These are phyloP conservation scores for Gynochthodes officinalis DNA, from an alignment of 257 asterid species.

Conservation along the genomic window DNA sequence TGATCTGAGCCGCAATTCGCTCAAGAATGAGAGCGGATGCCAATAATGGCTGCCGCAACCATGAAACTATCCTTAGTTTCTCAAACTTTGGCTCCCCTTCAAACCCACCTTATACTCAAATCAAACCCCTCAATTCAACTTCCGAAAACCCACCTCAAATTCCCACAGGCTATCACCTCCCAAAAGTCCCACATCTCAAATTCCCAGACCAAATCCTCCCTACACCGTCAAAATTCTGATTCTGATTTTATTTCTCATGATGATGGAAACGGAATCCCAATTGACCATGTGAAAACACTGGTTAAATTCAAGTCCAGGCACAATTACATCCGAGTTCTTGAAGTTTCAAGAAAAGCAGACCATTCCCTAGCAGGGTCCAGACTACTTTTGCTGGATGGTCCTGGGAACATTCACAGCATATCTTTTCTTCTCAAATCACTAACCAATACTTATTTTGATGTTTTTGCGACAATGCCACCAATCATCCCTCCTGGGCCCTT, in stretches of 20 bases:
- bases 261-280: slow-evolving; percentile 66
- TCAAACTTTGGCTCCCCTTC: slow-evolving; percentile 23
- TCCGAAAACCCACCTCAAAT: slow-evolving; percentile 15
- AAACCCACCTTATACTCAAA: slow-evolving; percentile 14
- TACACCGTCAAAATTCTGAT: not conserved
- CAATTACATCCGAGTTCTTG: slow-evolving; percentile 78
- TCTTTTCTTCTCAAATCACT: slow-evolving; percentile 58
- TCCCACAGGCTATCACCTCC: slow-evolving; percentile 21
- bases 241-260: not conserved
- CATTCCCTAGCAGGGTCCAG: slow-evolving; percentile 85
- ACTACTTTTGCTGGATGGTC: slow-evolving; percentile 78
- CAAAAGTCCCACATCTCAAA: slow-evolving; percentile 21
- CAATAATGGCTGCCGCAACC: not conserved
- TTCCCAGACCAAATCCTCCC: slow-evolving; percentile 18
- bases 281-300: slow-evolving; percentile 64
- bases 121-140: slow-evolving; percentile 3
- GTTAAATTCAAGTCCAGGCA: slow-evolving; percentile 78
- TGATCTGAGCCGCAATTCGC: no score
- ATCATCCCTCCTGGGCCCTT: slow-evolving; percentile 81
- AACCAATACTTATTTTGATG: slow-evolving; percentile 74
- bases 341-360: slow-evolving; percentile 79
- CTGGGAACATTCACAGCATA: slow-evolving; percentile 97
- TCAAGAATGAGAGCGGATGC: not conserved
- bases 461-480: slow-evolving; percentile 80
- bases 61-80: slow-evolving; percentile 25